Conservation (phyloP, 305 asterid genomes). For the Fraxinus dipetala region DNA sequence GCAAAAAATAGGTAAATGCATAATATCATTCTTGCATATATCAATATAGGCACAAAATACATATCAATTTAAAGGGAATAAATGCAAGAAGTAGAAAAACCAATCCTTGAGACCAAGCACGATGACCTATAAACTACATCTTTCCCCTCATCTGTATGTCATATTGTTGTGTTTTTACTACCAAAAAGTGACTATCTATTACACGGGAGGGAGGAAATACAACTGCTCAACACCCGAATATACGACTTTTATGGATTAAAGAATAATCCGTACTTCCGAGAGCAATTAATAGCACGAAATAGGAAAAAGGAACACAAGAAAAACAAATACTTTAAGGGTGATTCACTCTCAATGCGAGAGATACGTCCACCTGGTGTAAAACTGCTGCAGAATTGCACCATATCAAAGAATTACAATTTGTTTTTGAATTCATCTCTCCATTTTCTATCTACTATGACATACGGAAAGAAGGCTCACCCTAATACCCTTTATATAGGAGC, state of each 20-base stretch:
- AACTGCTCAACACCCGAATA: neutral
- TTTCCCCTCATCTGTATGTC: neutral
- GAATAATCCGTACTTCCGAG: neutral
- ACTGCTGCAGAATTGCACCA: neutral
- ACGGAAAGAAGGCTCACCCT: neutral
- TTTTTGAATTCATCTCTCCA: neutral
- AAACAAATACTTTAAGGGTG: neutral
- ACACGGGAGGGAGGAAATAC: neutral
- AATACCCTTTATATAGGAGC: neutral
- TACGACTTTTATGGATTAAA: neutral
- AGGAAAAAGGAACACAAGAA: neutral
- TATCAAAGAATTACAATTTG: neutral
- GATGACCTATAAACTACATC: neutral
- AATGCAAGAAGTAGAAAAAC: neutral
- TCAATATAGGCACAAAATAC: conserved; percentile 1
- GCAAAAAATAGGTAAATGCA: conserved; percentile 13
- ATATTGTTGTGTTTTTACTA: neutral
- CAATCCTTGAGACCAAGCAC: neutral
- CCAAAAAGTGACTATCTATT: neutral
- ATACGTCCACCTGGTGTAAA: neutral
- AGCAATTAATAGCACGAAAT: neutral
- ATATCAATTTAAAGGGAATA: neutral
- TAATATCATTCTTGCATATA: neutral
- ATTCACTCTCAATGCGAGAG: neutral
- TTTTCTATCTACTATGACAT: neutral